Evolutionary conservation across 805 yeast species (phyloP), one percentile per base, ranked within the genome.

Genomic region (Kregervanrija fluxuum): DNA sequence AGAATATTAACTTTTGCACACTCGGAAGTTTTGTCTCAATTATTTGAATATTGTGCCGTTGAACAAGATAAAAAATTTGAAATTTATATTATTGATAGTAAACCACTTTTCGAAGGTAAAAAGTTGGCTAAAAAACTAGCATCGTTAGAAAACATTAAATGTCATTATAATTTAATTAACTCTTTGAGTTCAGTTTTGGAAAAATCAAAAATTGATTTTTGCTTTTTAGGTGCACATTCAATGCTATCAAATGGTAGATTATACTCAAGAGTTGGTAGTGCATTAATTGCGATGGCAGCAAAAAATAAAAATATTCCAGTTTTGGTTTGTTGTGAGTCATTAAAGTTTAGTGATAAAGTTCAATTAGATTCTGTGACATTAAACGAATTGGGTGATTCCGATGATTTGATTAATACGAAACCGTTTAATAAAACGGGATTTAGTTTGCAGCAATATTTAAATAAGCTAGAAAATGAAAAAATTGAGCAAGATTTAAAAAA

Each of bases 181-280:
- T 83, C 95, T 14, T 69, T 93, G 41, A 77, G 90, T 3, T 80
- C 93, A 22, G 80, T 88, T 9, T 73, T 93, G 55, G 85, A 82
- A 54, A 54, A 58, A 44, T 51, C 63, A 0, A 89, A 86, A 61
- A 91, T 93, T 32, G 93, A 93, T 54, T 83, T 85, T 52, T 95
- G 93, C 6, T 84, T 93, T 62, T 70, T 93, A 33, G 99, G 99
- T 12, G 98, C 98, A 0, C 98, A 93, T 61, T 95, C 97, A 31
- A 89, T 93, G 86, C 73, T 93, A 46, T 88, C 97, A 8, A 93
- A 93, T 60, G 99, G 99, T 1, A 78, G 89, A 61, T 72, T 93
- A 45, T 89, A 86, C 60, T 85, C 97, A 1, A 77, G 99, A 49
- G 97, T 88, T 13, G 99, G 99, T 16, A 83, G 97, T 8, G 96